Evolutionary conservation across 768 basidiomycete genomes (phyloP), one percentile per base, ranked within the genome.

Genomic region (Suillus subluteus): DNA sequence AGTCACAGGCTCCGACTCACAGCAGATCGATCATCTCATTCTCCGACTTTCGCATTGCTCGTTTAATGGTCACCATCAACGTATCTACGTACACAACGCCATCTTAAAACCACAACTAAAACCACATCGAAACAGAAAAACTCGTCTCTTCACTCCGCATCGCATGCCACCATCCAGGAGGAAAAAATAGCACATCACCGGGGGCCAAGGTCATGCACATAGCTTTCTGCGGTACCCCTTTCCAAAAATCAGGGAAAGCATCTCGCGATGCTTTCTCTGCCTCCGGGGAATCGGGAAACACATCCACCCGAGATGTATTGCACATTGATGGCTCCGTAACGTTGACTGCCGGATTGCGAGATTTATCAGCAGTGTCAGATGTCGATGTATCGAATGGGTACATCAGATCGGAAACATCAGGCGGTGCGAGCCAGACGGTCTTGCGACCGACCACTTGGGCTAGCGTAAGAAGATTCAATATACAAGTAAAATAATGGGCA

Each of bases 81-180:
- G 21, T 56, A 56, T 37, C 21, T n/a, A 56, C 11, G 12, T 56
- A 56, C 21, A 56, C 21, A 37, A 56, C 3, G 12, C 12, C 55
- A 54, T 54, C 12, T n/a, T 50, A 26, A 62, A 61, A 56, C 67
- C 70, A 71, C 73, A 78, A 74, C 77, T 79, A 96, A 76, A 94
- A 96, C 94, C 94, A 96, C 85, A 95, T 91, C 40, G 95, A 96
- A 56, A 96, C 84, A 52, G 94, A 96, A 74, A 94, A 90, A 79
- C 94, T 95, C 46, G 83, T 87, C 30, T 86, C 85, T 79, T 94
- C 92, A 76, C 88, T 90, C 69, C 89, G 86, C 91, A 95, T 92
- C 21, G 90, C 91, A 76, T 97, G 95, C 95, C 95, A 97, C 95
- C 95, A 97, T 37, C 92, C 89, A 5, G 92, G 91, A 23, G 97